Evolutionary conservation across 805 yeast species (phyloP), one percentile per base, ranked within the genome.

Genomic region (Saturnispora silvae): DNA sequence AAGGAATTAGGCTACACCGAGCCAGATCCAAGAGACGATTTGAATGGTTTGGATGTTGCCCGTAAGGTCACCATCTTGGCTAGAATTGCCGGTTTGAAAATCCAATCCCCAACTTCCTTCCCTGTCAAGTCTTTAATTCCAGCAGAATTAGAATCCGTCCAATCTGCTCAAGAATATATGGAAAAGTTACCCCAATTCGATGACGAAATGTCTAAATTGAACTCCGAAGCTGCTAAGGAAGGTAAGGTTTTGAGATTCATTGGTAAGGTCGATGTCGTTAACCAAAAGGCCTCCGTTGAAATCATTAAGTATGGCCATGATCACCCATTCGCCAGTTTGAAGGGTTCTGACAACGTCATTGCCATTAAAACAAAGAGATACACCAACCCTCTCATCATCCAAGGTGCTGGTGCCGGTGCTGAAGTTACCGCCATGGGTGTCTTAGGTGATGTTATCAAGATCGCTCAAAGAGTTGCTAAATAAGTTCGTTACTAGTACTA

Each of bases 11-110:
- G 99, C 35, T 92, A 85, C 72, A 89, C 96, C 29, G 98, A 92
- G 64, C 99, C 99, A 34, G 99, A 92, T 60, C 98, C 99, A 61
- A 80, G 99, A 64, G 99, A 92, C 60, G 99, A 92, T 58, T 74
- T 92, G 61, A 92, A 89, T 60, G 99, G 99, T 38, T 71, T 92
- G 57, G 99, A 92, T 56, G 96, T 92, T 43, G 99, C 99, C 31
- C 81, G 99, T 72, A 92, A 92, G 62, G 96, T 92, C 22, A 86
- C 98, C 19, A 92, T 92, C 47, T 72, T 92, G 45, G 95, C 96
- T 33, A 81, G 99, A 68, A 72, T 92, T 37, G 70, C 96, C 13
- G 98, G 98, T 3, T 70, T 81, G 38, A 65, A 74, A 42, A 83
- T 92, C 27, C 81, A 79, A 56, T 79, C 92, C 10, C 94, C 97